A percentile compares a stretch with the other conserved stretches of the same genome.
Evolutionary conservation across 2,329 filamentous ascomycete species (phyloP).

Genomic region (Colletotrichum musae): DNA sequence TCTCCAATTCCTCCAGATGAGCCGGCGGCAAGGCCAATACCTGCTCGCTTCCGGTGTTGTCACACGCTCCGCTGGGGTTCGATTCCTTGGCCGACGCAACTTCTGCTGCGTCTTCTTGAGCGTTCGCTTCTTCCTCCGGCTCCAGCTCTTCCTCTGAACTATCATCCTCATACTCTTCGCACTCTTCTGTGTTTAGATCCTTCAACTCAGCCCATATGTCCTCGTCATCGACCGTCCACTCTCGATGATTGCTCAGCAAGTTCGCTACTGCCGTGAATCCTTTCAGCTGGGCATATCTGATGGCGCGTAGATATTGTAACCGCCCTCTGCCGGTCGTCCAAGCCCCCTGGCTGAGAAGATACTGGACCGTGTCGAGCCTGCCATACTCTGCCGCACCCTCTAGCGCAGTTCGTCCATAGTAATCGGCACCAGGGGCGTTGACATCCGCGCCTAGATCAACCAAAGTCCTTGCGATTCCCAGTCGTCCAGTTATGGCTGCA

Average conservation of each 20-base stretch:
- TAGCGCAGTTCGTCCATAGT: neutral
- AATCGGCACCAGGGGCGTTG: neutral
- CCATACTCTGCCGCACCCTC: slow-evolving; percentile 27
- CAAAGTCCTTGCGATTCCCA: neutral
- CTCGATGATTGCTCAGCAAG: neutral
- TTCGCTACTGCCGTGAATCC: neutral
- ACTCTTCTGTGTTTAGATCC: neutral
- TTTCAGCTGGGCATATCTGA: neutral
- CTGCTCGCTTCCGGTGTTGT: too few species aligned
- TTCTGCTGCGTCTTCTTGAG: too few species aligned
- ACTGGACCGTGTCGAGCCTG: neutral
- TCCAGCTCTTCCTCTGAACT: too few species aligned
- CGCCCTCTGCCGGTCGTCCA: neutral
- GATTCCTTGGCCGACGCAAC: too few species aligned
- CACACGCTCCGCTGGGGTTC: too few species aligned
- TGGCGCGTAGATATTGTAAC: slow-evolving; percentile 11
- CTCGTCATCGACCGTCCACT: neutral
- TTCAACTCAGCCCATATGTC: neutral
- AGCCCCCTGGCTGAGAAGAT: neutral
- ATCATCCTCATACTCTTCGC: neutral
- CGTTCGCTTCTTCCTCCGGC: too few species aligned
- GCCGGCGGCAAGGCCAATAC: too few species aligned
- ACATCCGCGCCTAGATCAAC: slow-evolving; percentile 4
- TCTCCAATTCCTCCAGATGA: too few species aligned
- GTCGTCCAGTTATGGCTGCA: neutral